A percentile compares a stretch with the other conserved stretches of the same genome.
Evolutionary conservation across 208 protist species (phyloP).

Genomic region (Leishmania amazonensis): DNA sequence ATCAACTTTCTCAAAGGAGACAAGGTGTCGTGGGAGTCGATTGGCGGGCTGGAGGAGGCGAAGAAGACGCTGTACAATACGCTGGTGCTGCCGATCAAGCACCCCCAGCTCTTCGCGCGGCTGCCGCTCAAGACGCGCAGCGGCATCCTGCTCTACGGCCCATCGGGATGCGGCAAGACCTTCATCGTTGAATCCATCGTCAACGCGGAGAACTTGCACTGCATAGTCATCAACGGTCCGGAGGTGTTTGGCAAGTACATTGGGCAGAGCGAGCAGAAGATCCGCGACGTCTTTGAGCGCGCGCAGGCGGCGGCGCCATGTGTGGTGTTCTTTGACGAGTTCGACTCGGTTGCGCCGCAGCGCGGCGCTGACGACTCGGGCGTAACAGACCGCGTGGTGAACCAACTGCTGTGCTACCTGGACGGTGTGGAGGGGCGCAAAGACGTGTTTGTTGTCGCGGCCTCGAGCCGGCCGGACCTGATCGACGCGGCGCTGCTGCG

Average conservation of each 20-base stretch:
- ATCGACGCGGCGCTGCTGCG: constrained; percentile 95
- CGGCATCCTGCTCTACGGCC: constrained; percentile 93
- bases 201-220: constrained; percentile 82
- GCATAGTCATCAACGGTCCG: constrained; percentile 93
- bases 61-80: constrained; percentile 95
- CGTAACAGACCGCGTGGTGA: constrained; percentile 96
- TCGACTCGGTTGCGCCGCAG: constrained; percentile 92
- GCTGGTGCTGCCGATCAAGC: constrained; percentile 94
- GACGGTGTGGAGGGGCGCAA: constrained; percentile 96
- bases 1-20: constrained; percentile 80
- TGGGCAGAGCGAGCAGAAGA: constrained; percentile 93
- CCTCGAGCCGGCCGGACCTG: constrained; percentile 98
- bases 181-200: constrained; percentile 85
- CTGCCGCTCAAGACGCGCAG: constrained; percentile 91
- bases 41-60: constrained; percentile 92
- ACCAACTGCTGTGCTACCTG: constrained; percentile 98
- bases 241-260: constrained; percentile 96
- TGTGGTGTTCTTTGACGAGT: constrained; percentile 96
- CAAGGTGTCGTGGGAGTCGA: constrained; percentile 73
- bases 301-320: constrained; percentile 89
- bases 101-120: constrained; percentile 91
- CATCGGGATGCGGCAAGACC: constrained; percentile 92
- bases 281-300: constrained; percentile 92
- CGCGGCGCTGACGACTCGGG: constrained; percentile 89
- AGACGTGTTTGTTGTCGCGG: constrained; percentile 98